Percentiles rank a stretch among this genome's conserved stretches.
phyloP scores from a whole-genome alignment of 163 green algal genomes.

The Volvox carteri region DNA sequence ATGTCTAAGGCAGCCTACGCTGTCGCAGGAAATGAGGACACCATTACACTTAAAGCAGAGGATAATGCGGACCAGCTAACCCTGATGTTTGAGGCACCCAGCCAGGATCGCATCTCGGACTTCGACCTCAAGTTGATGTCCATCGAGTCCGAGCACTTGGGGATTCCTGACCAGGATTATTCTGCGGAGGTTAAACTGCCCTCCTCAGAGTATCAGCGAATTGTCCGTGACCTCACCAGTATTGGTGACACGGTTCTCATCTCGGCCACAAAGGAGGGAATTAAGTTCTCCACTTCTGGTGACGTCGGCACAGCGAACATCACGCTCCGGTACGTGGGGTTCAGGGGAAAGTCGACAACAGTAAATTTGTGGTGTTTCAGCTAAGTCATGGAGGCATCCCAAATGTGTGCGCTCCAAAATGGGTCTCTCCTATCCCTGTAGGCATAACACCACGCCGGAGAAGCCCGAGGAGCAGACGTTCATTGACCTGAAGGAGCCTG shows the following conservation, averaged over 20 bases:
- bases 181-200: constrained; percentile 85
- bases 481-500: constrained; percentile 94
- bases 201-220: constrained; percentile 89
- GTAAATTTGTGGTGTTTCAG: not conserved
- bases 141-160: constrained; percentile 98
- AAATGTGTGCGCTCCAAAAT: not conserved
- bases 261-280: constrained; percentile 95
- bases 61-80: constrained; percentile 94
- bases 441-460: constrained; percentile 74
- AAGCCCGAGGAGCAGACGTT: constrained; percentile 82
- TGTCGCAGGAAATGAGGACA: constrained; percentile 95
- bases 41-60: constrained; percentile 97
- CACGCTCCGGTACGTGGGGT: constrained; percentile 75
- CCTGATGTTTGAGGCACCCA: constrained; percentile 95
- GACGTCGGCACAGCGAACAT: constrained; percentile 98
- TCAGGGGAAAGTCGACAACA: not conserved
- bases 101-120: constrained; percentile 94
- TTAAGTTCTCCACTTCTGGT: constrained; percentile 96
- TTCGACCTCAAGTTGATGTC: constrained; percentile 99
- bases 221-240: constrained; percentile 86
- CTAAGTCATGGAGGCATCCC: not conserved
- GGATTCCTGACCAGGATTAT: constrained; percentile 98
- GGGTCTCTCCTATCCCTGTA: not conserved
- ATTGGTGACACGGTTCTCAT: constrained; percentile 93
- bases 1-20: too few species aligned